Base-by-base conservation (phyloP, 441 rosid species). In the Adansonia madagascariensis region DNA sequence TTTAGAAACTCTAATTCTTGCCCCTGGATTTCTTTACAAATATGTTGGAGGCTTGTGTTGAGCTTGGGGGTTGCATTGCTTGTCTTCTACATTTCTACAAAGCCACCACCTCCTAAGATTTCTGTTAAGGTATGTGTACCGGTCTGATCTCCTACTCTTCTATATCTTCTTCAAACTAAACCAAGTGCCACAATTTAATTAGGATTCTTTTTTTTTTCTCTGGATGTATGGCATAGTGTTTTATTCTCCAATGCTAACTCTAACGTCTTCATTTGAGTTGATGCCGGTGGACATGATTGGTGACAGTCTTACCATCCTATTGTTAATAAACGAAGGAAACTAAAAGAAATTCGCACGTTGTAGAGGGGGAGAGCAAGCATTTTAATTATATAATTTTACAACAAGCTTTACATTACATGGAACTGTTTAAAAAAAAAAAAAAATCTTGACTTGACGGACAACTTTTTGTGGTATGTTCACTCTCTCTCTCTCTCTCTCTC, bases 1-100 rank as follows among this genome's bases (percentile, higher is more conserved):
- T 86, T 87, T 31, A 76, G 84, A 24, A 87, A 84, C 68, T 84
- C 86, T 14, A 68, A 76, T 62, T 88, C 97, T 20, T 81, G 85
- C 75, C 77, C 81, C 11, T 91, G 97, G 98, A 75, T 92, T 49
- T 81, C 79, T 70, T 46, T 89, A 74, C 98, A 92, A 86, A 75
- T 92, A 68, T 9, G 74, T 71, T 94, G 98, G 97, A 91, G 98
- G 81, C 80, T 94, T 57, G n/a, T 87, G 68, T 59, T 92, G 68
- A 92, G 98, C 84, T 81, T 92, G 78, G 90, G 87, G 39, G 76
- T 89, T 66, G 95, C 94, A 22, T 84, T 94, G 86, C 93, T 91
- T 8, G 91, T 94, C 12, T 94, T 91, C 86, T 92, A 90, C 85
- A 65, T 89, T 69, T 90, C 90, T 31, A 88, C 97, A 15, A 90